Conservation (phyloP, 2,329 filamentous ascomycete genomes). For the Chaetomiaceae sp. region DNA sequence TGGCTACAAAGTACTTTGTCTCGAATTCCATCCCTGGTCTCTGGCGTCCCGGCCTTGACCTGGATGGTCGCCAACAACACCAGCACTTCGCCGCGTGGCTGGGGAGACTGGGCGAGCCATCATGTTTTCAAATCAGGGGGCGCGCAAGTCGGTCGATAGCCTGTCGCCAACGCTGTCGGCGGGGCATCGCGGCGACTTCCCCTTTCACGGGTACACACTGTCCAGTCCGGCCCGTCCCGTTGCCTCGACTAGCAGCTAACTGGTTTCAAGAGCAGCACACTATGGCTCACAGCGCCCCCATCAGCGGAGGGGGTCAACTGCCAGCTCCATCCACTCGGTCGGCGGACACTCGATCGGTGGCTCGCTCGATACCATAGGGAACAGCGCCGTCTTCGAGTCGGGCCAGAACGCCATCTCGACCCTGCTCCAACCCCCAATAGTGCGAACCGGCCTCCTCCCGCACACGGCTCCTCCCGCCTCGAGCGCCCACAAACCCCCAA, state of each 20-base stretch:
- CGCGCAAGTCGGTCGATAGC: conserved; percentile 63
- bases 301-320: conserved; percentile 71
- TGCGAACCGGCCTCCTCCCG: conserved; percentile 79
- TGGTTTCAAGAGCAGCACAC: conserved; percentile 41
- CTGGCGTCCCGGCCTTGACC: conserved; percentile 7
- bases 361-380: conserved; percentile 64
- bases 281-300: conserved; percentile 41
- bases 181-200: conserved; percentile 50
- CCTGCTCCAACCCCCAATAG: conserved; percentile 83
- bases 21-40: not conserved
- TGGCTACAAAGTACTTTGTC: not conserved
- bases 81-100: conserved; percentile 24
- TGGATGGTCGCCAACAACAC: conserved; percentile 19
- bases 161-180: conserved; percentile 52
- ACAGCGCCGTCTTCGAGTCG: conserved; percentile 60
- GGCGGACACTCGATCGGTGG: conserved; percentile 87
- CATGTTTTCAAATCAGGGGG: conserved; percentile 57
- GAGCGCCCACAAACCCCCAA: conserved; percentile 77
- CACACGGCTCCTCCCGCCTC: conserved; percentile 66
- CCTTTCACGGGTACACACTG: conserved; percentile 51
- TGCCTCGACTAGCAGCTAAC: conserved; percentile 19
- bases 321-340: conserved; percentile 83
- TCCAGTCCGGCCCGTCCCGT: not conserved
- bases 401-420: conserved; percentile 93
- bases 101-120: conserved; percentile 31